These are phyloP conservation scores for Allodekkera sacchari DNA, from an alignment of 805 yeast species.

Conservation along the genomic window DNA sequence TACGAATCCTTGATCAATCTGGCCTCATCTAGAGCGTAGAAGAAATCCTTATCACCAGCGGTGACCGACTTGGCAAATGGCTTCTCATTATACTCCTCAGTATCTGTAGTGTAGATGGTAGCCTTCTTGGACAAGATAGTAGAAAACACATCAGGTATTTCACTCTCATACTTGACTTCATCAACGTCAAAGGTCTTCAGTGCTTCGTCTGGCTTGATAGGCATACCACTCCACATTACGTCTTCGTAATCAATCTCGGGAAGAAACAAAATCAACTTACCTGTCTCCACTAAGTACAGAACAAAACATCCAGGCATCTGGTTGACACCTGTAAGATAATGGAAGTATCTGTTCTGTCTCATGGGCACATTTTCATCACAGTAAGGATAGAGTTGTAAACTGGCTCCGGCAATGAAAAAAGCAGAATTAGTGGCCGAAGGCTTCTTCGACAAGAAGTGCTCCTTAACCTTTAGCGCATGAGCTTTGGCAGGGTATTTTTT, in stretches of 20 bases:
- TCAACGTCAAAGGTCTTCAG: slow-evolving; percentile 66
- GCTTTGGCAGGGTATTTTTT: slow-evolving; percentile 75
- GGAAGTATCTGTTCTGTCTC: slow-evolving; percentile 88
- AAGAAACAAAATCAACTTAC: slow-evolving; percentile 60
- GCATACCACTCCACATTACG: slow-evolving; percentile 95
- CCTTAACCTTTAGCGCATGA: slow-evolving; percentile 53
- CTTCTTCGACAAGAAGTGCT: slow-evolving; percentile 21
- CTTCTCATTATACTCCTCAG: slow-evolving; percentile 34
- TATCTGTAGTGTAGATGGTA: slow-evolving; percentile 45
- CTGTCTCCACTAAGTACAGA: slow-evolving; percentile 43
- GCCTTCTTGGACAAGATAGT: slow-evolving; percentile 20
- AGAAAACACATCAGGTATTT: slow-evolving; percentile 32
- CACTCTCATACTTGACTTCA: slow-evolving; percentile 57
- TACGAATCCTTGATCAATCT: slow-evolving; percentile 76
- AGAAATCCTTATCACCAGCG: slow-evolving; percentile 39
- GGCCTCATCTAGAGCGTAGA: slow-evolving; percentile 79
- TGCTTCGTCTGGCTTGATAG: slow-evolving; percentile 63
- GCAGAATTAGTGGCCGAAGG: slow-evolving; percentile 14
- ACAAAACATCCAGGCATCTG: slow-evolving; percentile 66
- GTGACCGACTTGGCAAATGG: slow-evolving; percentile 29
- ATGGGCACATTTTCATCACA: slow-evolving; percentile 73
- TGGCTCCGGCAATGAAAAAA: slow-evolving; percentile 56
- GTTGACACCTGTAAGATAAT: slow-evolving; percentile 75
- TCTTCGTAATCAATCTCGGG: slow-evolving; percentile 84
- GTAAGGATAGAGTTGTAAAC: slow-evolving; percentile 53